These are phyloP conservation scores for Fusarium heterosporum DNA, from an alignment of 2,329 filamentous ascomycete genomes.

Conservation along the genomic window DNA sequence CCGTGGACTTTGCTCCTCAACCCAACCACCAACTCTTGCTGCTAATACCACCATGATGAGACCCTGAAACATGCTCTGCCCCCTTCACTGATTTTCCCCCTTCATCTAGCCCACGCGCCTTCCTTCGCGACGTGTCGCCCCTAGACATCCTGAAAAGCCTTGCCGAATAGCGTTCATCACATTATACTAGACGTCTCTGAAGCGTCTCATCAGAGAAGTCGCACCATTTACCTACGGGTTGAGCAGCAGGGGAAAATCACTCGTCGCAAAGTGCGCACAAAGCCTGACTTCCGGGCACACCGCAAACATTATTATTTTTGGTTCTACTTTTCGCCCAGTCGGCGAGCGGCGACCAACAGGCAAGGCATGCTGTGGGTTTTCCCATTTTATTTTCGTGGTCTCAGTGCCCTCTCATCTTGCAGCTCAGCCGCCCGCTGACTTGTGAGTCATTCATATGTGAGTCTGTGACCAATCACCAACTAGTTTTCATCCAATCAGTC, in stretches of 20 bases:
- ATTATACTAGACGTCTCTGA: conserved; percentile 32
- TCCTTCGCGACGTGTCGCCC: conserved; percentile 37
- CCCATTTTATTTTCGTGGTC: conserved; percentile 28
- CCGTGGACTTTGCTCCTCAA: conserved; percentile 35
- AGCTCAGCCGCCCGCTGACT: conserved; percentile 36
- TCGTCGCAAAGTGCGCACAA: conserved; percentile 10
- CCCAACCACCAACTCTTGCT: conserved; percentile 40
- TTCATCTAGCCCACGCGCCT: conserved; percentile 27
- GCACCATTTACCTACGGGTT: conserved; percentile 6
- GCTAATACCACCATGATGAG: conserved; percentile 35
- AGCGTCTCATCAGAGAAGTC: conserved; percentile 40
- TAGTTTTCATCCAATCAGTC: conserved; percentile 32
- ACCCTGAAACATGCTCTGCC: conserved; percentile 48
- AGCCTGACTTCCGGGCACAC: conserved; percentile 33
- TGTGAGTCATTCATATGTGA: conserved; percentile 46
- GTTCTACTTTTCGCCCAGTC: conserved; percentile 7
- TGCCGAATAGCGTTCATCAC: conserved; percentile 8
- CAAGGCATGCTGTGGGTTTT: conserved; percentile 40
- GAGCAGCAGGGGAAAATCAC: conserved; percentile 10
- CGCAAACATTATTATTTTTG: conserved; percentile 31
- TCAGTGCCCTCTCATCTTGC: conserved; percentile 19
- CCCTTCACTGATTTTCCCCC: conserved; percentile 38
- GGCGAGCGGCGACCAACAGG: conserved; percentile 20
- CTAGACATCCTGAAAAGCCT: conserved; percentile 9
- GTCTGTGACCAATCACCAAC: conserved; percentile 42